A percentile compares a stretch with the other conserved stretches of the same genome.
Evolutionary conservation across 768 basidiomycete genomes (phyloP).

Genomic region (Serendipita sp.): DNA sequence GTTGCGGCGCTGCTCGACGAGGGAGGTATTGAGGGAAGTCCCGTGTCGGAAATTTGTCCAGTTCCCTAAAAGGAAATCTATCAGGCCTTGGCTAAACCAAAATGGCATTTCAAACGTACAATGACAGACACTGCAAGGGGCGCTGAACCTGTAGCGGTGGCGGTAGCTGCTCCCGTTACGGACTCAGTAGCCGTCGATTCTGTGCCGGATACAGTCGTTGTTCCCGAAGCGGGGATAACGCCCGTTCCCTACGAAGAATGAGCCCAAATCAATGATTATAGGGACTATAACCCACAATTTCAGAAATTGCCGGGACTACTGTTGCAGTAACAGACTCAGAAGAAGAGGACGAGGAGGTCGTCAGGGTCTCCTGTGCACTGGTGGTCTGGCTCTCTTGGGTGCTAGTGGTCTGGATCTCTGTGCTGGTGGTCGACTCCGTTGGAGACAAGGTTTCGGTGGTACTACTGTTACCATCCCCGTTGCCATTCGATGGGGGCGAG

Average conservation of each 20-base stretch:
- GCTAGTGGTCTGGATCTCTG: neutral
- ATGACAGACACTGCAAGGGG: neutral
- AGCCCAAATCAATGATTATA: neutral
- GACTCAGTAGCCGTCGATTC: neutral
- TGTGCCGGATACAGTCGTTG: neutral
- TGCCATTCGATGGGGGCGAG: conserved; percentile 7
- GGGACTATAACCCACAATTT: neutral
- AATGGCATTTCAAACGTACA: neutral
- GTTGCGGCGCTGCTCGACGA: neutral
- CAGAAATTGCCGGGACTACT: neutral
- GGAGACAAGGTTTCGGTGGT: neutral
- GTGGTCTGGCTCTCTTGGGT: neutral
- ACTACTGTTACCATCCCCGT: no score
- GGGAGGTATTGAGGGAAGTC: neutral
- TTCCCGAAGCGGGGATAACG: neutral
- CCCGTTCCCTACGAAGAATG: neutral
- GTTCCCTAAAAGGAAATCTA: neutral
- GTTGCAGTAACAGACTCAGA: neutral
- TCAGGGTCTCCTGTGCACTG: neutral
- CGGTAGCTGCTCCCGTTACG: neutral
- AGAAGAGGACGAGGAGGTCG: neutral
- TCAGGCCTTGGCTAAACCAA: neutral
- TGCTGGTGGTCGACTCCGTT: neutral
- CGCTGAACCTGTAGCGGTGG: neutral
- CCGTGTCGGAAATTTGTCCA: neutral